Base-by-base conservation (phyloP, 2,329 filamentous ascomycete species). In the Alternaria burnsii region DNA sequence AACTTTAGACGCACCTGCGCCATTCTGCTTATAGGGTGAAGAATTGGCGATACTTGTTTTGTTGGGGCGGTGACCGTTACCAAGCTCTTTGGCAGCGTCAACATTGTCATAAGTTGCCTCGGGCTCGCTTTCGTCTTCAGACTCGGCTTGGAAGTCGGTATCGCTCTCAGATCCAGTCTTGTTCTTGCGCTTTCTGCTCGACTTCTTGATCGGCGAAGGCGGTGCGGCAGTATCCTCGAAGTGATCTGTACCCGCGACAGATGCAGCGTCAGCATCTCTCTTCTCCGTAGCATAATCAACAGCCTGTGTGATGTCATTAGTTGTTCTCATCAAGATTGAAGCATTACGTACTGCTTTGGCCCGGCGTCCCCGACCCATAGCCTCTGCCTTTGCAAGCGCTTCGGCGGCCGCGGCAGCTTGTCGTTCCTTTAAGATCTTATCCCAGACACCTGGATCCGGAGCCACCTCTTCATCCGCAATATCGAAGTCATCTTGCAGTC, bases 341-440 rank as follows among this genome's bases (percentile, higher is more conserved):
- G 11, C 0, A n/a, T 11, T 26, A 66, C 82, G 78, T 78, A 86
- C 84, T 67, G 83, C 81, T 62, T 91, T 87, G 65, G 89, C 88
- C 67, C 95, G 87, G 65, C 92, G 92, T 40, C 95, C 95, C 61
- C 95, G 88, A 11, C 95, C 95, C 48, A 97, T 87, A n/a, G 87
- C 87, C 75, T 96, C 88, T 50, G 88, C 85, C 59, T 89, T 88
- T 34, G 88, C 88, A 22, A 77, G 65, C 8, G 89, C 88, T 70
- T 93, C 89, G 57, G 88, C 87, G n/a, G 87, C 85, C 3, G 93
- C 94, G 55, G 90, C 88, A 42, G 87, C 88, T 77, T 97, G 92
- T 64, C 95, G 89, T 74, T 96, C 87, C 54, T 89, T 88, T 36
- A 99, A 83, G 61, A 99, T 97, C 69, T 89, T 90, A 55, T 97